Base-by-base conservation (phyloP, 1,284 basidiomycete genomes). In the Spongiforma sp. region DNA sequence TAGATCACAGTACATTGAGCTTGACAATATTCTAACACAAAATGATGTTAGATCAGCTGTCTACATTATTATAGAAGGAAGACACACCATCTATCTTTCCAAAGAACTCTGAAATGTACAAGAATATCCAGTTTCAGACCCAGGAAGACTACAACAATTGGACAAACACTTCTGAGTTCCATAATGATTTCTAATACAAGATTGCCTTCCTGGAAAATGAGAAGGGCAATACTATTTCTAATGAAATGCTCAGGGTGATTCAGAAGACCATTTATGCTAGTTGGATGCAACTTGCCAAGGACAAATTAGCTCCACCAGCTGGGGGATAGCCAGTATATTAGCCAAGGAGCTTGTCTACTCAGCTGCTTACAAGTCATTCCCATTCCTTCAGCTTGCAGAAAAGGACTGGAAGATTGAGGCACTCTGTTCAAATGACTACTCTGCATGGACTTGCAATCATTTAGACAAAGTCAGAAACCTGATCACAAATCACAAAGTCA, bases 201-300 rank as follows among this genome's bases (percentile, higher is more conserved):
- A 2, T 59, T 8, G 62, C 64, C 0, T 67, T 46, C 21, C 5
- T 67, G 10, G 62, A 67, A 41, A 57, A 66, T 15, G 54, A 63
- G 24, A 10, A 63, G 1, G 66, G 64, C 0, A 26, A 5, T 0
- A 30, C 12, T 3, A 24, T 61, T 8, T 21, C 52, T 5, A 53
- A 61, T 1, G 15, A 1, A 7, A 67, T 55, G 0, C 39, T 67
- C 10, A 67, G 62, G 15, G 36, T 56, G 2, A 62, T 67, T 3
- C n/a, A 24, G 3, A 66, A 63, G 37, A 61, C 19, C 0, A n/a
- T 66, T 8, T 28, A 10, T 21, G 48, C 10, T 4, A 21, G 59
- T 11, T 63, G 65, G 62, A 21, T 33, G 2, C 54, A 67, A 12
- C 62, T 67, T 1, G 19, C 59, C 1, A 60, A 60, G 24, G 6